Evolutionary conservation across 768 basidiomycete genomes (phyloP).

Genomic region (Termitomyces sp.): DNA sequence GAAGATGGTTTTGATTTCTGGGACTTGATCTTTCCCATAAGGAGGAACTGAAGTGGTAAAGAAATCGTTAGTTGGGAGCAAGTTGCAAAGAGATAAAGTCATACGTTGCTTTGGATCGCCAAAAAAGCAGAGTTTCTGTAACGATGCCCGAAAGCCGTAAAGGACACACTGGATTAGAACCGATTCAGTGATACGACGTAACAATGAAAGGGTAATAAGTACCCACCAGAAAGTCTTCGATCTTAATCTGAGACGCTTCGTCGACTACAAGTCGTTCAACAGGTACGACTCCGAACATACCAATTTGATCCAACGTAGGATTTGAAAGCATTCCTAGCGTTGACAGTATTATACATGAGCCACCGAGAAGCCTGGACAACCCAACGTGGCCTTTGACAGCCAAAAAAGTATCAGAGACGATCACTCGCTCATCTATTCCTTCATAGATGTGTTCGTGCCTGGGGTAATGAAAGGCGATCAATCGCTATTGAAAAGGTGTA

Average conservation of each 20-base stretch:
- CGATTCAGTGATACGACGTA: not conserved
- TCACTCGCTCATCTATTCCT: constrained; percentile 25
- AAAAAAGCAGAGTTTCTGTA: constrained; percentile 48
- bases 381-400: constrained; percentile 12
- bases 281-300: constrained; percentile 33
- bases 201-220: not conserved
- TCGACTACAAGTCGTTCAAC: constrained; percentile 49
- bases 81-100: constrained; percentile 9
- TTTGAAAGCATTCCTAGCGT: constrained; percentile 51
- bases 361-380: constrained; percentile 23
- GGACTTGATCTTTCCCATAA: constrained; percentile 38
- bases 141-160: constrained; percentile 27
- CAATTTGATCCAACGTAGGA: constrained; percentile 29
- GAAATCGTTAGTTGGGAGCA: not conserved
- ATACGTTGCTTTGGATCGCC: constrained; percentile 52
- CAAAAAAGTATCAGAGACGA: constrained; percentile 42
- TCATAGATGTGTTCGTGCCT: constrained; percentile 53
- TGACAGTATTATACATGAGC: constrained; percentile 35
- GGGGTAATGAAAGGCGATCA: not conserved
- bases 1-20: constrained; percentile 40
- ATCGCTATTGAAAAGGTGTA: not conserved
- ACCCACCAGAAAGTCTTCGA: constrained; percentile 44
- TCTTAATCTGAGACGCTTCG: constrained; percentile 50
- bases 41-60: constrained; percentile 40
- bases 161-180: constrained; percentile 36